These are phyloP conservation scores for Aspergillus hiratsukae DNA, from an alignment of 2,329 filamentous ascomycete species.

Conservation along the genomic window DNA sequence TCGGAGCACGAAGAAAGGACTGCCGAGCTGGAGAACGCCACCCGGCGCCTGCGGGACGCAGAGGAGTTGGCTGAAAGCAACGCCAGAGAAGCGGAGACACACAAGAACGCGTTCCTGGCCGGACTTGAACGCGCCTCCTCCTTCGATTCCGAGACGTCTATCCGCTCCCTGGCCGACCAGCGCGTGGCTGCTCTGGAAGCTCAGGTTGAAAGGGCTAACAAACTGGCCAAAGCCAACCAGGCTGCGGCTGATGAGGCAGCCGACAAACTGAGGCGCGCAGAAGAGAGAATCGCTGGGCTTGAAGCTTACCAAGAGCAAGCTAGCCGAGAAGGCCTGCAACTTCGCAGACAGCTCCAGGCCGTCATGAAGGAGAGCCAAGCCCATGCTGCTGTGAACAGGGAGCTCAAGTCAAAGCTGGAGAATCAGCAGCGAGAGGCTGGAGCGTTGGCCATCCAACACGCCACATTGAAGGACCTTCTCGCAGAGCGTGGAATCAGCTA, in stretches of 20 bases:
- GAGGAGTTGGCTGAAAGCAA: slow-evolving; percentile 86
- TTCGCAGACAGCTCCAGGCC: slow-evolving; percentile 83
- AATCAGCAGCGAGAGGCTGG: slow-evolving; percentile 91
- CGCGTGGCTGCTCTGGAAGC: slow-evolving; percentile 70
- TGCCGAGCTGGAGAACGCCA: slow-evolving; percentile 69
- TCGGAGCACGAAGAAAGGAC: slow-evolving; percentile 77
- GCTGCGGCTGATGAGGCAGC: slow-evolving; percentile 79
- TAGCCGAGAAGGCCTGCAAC: slow-evolving; percentile 83
- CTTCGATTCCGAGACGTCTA: slow-evolving; percentile 33
- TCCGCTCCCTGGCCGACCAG: slow-evolving; percentile 40
- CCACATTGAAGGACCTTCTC: slow-evolving; percentile 87
- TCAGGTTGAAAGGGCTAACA: slow-evolving; percentile 73
- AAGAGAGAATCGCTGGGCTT: slow-evolving; percentile 92
- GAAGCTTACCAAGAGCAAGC: slow-evolving; percentile 97
- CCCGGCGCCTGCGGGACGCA: slow-evolving; percentile 72
- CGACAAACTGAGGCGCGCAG: slow-evolving; percentile 84
- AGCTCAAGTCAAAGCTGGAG: slow-evolving; percentile 76
- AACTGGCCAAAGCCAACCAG: slow-evolving; percentile 81
- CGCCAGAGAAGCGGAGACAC: slow-evolving; percentile 78
- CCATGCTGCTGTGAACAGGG: slow-evolving; percentile 74
- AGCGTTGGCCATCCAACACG: slow-evolving; percentile 85
- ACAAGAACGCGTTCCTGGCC: slow-evolving; percentile 74
- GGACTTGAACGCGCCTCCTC: slow-evolving; percentile 71
- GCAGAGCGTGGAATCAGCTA: slow-evolving; percentile 82
- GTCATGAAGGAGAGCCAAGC: slow-evolving; percentile 77